Base-by-base conservation (phyloP, 78 protist genomes). In the Isochrysis galbana region DNA sequence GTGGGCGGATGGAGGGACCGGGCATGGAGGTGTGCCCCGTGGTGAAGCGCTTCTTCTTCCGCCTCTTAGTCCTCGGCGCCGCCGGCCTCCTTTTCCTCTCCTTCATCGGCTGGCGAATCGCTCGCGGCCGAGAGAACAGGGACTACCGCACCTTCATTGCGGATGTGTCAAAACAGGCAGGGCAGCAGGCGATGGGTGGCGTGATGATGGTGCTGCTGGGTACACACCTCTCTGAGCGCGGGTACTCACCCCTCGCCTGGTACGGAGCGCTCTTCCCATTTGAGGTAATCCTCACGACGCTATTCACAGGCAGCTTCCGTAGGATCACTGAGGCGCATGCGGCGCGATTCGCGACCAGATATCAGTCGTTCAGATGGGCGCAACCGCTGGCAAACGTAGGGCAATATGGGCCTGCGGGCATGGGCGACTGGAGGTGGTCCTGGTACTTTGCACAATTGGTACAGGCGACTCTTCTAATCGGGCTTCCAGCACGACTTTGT, bases 131-230 rank as follows among this genome's bases (percentile, higher is more conserved):
- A 7, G 80, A 70, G 41, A 70, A 2, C n/a, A 36, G 80, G 45
- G 80, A 70, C 44, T 19, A 11, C 29, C 80, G 80, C 39, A 70
- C 80, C 29, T 70, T 70, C 14, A 41, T 19, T 19, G 80, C 80
- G 7, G 80, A 70, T n/a, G 1, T 2, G n/a, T 29, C 80, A 1
- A 70, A 70, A 41, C 80, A 70, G 80, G 80, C 41, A 21, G 80
- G 80, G 80, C 80, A 70, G 39, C 80, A 70, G 80, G 41, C 41
- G 39, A n/a, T 70, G 11, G 80, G 80, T 2, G 80, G 80, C 80
- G 80, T n/a, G 39, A 3, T 70, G 41, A 29, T 70, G 80, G 44
- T 34, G 80, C 32, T 34, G n/a, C 11, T 34, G 44, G 80, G 41
- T 19, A 19, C 4, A 19, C 19, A 4, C 19, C 80, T 70, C 80